These are phyloP conservation scores for Cardamine chenopodiifolia DNA, from an alignment of 345 rosid genomes.

Conservation along the genomic window DNA sequence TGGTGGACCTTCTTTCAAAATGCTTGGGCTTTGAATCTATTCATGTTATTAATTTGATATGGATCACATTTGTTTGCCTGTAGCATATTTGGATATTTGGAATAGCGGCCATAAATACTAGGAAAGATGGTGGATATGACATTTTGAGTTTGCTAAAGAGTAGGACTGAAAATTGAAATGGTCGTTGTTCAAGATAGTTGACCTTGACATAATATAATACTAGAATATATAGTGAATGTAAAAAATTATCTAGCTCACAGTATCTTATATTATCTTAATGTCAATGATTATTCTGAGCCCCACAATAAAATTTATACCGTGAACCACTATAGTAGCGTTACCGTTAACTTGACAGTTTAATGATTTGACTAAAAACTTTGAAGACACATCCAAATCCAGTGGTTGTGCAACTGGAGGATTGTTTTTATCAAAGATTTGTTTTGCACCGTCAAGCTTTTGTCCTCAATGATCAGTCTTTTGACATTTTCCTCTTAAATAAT, in stretches of 20 bases:
- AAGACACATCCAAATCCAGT: conserved; percentile 7
- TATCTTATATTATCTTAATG: conserved; percentile 14
- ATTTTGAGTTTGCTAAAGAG: background rate
- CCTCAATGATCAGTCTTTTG: conserved; percentile 9
- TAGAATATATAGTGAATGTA: background rate
- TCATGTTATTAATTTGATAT: background rate
- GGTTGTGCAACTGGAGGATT: conserved; percentile 3
- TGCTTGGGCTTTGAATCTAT: conserved; percentile 1
- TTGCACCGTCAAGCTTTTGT: conserved; percentile 5
- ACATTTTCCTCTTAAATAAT: conserved; percentile 12
- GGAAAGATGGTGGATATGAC: conserved; percentile 13
- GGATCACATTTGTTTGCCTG: background rate
- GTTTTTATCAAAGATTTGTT: background rate
- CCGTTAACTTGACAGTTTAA: background rate
- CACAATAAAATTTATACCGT: conserved; percentile 8
- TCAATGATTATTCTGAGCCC: background rate
- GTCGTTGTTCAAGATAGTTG: conserved; percentile 8
- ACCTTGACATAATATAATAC: background rate
- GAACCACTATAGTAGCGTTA: background rate
- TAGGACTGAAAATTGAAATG: background rate
- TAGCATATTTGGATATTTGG: background rate
- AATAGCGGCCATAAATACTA: background rate
- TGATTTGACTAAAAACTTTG: conserved; percentile 19
- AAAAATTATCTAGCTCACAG: background rate
- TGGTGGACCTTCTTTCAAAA: conserved; percentile 16